Base-by-base conservation (phyloP, 2,329 filamentous ascomycete species). In the Orbilia quercus region DNA sequence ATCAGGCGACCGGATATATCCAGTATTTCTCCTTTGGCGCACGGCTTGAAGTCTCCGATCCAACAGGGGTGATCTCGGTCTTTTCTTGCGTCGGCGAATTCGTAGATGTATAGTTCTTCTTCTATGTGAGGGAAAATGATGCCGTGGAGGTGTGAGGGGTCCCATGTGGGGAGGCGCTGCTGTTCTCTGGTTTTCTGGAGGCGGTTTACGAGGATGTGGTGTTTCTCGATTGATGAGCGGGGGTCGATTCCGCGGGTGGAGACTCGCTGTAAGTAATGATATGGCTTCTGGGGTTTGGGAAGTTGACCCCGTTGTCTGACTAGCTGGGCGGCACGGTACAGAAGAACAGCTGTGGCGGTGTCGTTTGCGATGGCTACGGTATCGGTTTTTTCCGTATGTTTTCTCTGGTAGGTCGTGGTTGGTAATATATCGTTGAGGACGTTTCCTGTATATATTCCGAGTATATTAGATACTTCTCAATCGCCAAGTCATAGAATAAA, bases 241-340 rank as follows among this genome's bases (percentile, higher is more conserved):
- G n/a, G n/a, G n/a, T n/a, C n/a, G 16, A 4, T 25, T 47, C 16
- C 22, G 44, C 20, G 44, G 44, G 20, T 25, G 22, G 22, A 16
- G 22, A 47, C 7, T 47, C 3, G 2, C 44, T 6, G 36, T 40
- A 7, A 5, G 12, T 5, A 40, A 7, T 40, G 36, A 12, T n/a
- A n/a, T n/a, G n/a, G n/a, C n/a, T n/a, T n/a, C n/a, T n/a, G n/a
- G n/a, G n/a, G n/a, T n/a, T n/a, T n/a, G n/a, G n/a, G n/a, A n/a
- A n/a, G n/a, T n/a, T n/a, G n/a, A n/a, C n/a, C n/a, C 5, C 60
- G 60, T 12, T 47, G 18, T 0, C 9, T 11, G 12, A 65, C 25
- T 12, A 42, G 16, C n/a, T 55, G 50, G n/a, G 54, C 20, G 38
- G 60, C 50, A 20, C 40, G 50, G n/a, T 14, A 65, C 22, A 55